Evolutionary conservation across 2,329 filamentous ascomycete genomes (phyloP), one percentile per base, ranked within the genome.

Genomic region (Hyphodiscus sp.): DNA sequence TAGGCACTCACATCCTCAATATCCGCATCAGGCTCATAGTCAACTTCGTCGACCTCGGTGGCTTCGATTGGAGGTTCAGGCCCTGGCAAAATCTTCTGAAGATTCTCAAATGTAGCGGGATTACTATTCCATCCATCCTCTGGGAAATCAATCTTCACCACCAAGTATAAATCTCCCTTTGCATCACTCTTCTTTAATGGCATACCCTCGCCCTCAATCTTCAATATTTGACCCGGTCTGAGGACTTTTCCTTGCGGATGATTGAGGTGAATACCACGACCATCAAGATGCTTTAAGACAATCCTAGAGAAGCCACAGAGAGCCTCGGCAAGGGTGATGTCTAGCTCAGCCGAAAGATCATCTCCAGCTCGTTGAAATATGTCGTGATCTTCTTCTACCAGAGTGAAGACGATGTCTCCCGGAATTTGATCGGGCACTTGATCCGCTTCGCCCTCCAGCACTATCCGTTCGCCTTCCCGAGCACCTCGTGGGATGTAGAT

Each of bases 401-500:
- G 74, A 20, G 87, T 85, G 74, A 99, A 97, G 62, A 97, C 80
- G 63, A 99, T 92, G 67, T 97, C 91, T 53, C 94, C 94, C 0
- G 92, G 91, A 51, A 10, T 45, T 47, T 92, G 87, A 65, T 91
- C 89, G 0, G 92, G 92, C 44, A 86, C 76, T 71, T 99, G 92
- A 67, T 99, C 94, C 30, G 92, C 94, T 72, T 99, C 94, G 56
- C 92, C 92, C 68, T 95, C 86, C 4, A 99, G 77, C 10, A 91
- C 82, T 64, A 99, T 96, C 61, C 84, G 84, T 67, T 99, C 92
- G 60, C 91, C 91, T 69, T 95, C 85, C 76, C 82, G 82, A 41
- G 87, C 87, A 46, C 92, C 92, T 50, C 88, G 83, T 10, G 92
- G 91, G 56, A 99, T 96, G 74, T 97, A 97, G 50, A 99, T 86